These are phyloP conservation scores for Malus hybrid DNA, from an alignment of 331 rosid genomes.

Conservation along the genomic window DNA sequence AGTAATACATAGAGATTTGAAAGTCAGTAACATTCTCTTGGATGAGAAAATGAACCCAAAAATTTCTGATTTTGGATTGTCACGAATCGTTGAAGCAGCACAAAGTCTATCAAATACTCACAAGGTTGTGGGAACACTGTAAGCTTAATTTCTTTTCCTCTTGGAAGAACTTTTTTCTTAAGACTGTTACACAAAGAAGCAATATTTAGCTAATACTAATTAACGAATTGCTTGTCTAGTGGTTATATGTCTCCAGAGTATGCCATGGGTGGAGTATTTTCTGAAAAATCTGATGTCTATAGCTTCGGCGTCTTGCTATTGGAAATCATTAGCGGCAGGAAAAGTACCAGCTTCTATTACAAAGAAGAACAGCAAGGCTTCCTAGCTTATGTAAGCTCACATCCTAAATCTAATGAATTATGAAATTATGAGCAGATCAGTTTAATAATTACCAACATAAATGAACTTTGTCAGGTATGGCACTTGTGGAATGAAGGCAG, in stretches of 20 bases:
- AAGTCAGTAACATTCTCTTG: slow-evolving; percentile 35
- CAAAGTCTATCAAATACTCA: slow-evolving; percentile 16
- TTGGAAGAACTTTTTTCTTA: neutral
- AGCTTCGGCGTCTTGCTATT: neutral
- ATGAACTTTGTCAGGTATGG: neutral
- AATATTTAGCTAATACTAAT: neutral
- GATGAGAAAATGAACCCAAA: slow-evolving; percentile 36
- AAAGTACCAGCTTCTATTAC: neutral
- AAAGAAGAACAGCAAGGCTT: neutral
- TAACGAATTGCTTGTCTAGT: neutral
- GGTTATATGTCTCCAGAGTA: neutral
- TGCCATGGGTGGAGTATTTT: neutral
- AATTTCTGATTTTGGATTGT: slow-evolving; percentile 40
- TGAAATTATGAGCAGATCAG: neutral
- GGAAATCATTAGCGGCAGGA: neutral
- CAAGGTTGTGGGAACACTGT: slow-evolving; percentile 37
- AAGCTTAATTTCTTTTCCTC: neutral
- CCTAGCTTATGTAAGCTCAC: neutral
- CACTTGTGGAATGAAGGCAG: neutral
- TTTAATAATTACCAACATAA: neutral
- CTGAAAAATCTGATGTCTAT: neutral
- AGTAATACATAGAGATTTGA: slow-evolving; percentile 16
- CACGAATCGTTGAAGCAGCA: slow-evolving; percentile 26
- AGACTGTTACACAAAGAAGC: neutral
- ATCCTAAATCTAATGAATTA: neutral